Evolutionary conservation across 192 early-diverging fungal genomes (phyloP).

Genomic region (Coemansia sp.): DNA sequence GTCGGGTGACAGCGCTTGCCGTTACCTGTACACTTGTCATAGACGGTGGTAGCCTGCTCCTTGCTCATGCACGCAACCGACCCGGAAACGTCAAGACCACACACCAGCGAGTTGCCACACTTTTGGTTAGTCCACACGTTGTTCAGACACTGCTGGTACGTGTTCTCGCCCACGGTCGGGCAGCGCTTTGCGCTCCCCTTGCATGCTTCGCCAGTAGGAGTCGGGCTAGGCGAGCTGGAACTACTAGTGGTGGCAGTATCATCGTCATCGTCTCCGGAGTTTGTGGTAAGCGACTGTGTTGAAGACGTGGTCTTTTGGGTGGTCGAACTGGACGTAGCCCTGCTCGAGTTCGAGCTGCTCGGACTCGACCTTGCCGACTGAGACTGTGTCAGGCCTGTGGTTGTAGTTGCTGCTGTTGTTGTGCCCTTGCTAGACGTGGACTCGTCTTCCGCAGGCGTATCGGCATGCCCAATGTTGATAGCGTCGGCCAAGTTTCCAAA

Average conservation of each 20-base stretch:
- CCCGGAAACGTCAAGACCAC: slow-evolving; percentile 20
- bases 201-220: slow-evolving; percentile 34
- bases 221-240: slow-evolving; percentile 6
- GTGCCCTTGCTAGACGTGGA: not conserved
- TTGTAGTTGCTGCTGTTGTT: not conserved
- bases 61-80: slow-evolving; percentile 30
- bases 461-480: slow-evolving; percentile 3
- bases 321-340: not conserved
- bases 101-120: slow-evolving; percentile 24
- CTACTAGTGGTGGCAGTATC: not conserved
- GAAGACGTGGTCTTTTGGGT: not conserved
- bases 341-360: not conserved
- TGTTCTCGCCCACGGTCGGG: not conserved
- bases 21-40: slow-evolving; percentile 20
- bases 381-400: not conserved
- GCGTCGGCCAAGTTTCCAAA: not conserved
- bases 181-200: slow-evolving; percentile 26
- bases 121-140: slow-evolving; percentile 31
- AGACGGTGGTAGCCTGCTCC: slow-evolving; percentile 21
- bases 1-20: slow-evolving; percentile 27
- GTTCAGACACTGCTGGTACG: slow-evolving; percentile 29
- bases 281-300: not conserved
- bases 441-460: not conserved
- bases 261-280: not conserved
- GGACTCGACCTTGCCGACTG: not conserved